Conservation (phyloP, 176 grass and related monocot species). For the Pontederia paniculata region DNA sequence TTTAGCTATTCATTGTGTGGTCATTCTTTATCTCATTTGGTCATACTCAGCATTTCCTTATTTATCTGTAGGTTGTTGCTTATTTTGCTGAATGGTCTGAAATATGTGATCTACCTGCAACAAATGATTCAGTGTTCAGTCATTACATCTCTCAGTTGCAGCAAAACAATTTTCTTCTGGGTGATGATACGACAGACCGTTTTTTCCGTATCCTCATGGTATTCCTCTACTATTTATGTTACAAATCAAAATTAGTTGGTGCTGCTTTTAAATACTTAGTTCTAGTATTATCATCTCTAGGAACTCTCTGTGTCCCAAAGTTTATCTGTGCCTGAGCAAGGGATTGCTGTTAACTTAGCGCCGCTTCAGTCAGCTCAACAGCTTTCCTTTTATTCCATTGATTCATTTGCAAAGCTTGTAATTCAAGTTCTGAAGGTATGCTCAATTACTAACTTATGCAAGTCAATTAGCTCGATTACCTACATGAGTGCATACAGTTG, state of each 20-base stretch:
- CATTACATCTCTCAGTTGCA: constrained; percentile 69
- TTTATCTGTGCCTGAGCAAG: constrained; percentile 48
- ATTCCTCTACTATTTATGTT: neutral
- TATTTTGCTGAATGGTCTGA: constrained; percentile 86
- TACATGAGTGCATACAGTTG: too few relatives aligned
- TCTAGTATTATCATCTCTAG: constrained; percentile 28
- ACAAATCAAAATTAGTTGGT: too few relatives aligned
- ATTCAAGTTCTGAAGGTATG: constrained; percentile 70
- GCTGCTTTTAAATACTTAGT: neutral
- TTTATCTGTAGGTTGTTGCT: constrained; percentile 38
- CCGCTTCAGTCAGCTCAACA: constrained; percentile 26
- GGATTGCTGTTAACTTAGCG: too few relatives aligned
- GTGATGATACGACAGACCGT: constrained; percentile 79
- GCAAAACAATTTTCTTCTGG: constrained; percentile 69
- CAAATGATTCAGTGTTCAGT: constrained; percentile 60
- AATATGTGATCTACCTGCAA: constrained; percentile 65
- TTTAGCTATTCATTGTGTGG: too few relatives aligned
- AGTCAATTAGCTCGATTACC: too few relatives aligned
- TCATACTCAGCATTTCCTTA: too few relatives aligned
- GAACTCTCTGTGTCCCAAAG: constrained; percentile 61
- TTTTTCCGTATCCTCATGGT: constrained; percentile 70
- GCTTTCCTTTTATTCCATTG: constrained; percentile 75
- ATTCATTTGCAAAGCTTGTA: constrained; percentile 82
- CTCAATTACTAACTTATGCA: constrained; percentile 7
- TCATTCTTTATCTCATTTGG: too few relatives aligned